Base-by-base conservation (phyloP, 2,329 filamentous ascomycete genomes). In the Colletotrichum sp. region DNA sequence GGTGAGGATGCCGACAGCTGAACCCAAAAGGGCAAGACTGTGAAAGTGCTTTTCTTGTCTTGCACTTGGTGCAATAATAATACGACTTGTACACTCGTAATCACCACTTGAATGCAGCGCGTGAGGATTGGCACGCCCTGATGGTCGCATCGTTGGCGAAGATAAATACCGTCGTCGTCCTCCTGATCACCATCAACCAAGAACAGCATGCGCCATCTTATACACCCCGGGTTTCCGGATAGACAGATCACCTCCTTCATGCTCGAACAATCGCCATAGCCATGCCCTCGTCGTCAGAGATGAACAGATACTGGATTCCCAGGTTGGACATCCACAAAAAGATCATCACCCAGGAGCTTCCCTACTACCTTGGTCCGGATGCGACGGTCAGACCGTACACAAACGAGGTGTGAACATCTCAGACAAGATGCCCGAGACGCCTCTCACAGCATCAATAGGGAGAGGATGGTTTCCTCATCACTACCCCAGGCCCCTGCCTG, bases 221-320 rank as follows among this genome's bases (percentile, higher is more conserved):
- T 52, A 65, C 28, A 39, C 32, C 68, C 30, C 63, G 32, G 61
- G 24, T 30, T 26, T 32, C 55, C 16, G 66, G 67, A 61, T 24
- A 61, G 43, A 67, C 61, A 71, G 36, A 66, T 76, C 71, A 57
- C 32, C 24, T 61, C n/a, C 39, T 21, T 21, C 43, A 71, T 63
- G 71, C 32, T 36, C 32, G 13, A 32, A 70, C 16, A 63, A 63
- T 63, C 30, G 28, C 48, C 13, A 18, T 55, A 67, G 60, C 16
- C 74, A 75, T 74, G 74, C 32, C 74, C 60, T 69, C 68, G 43
- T 43, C 81, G n/a, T 77, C 79, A 66, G 78, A 82, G 68, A 87
- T 90, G 85, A 92, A 92, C 82, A 87, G 86, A 80, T 92, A 92
- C 82, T 92, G 90, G 90, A 92, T 92, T 75, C 89, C 90, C 16